Evolutionary conservation across 768 basidiomycete genomes (phyloP).

Genomic region (Rhodotorula diobovata): DNA sequence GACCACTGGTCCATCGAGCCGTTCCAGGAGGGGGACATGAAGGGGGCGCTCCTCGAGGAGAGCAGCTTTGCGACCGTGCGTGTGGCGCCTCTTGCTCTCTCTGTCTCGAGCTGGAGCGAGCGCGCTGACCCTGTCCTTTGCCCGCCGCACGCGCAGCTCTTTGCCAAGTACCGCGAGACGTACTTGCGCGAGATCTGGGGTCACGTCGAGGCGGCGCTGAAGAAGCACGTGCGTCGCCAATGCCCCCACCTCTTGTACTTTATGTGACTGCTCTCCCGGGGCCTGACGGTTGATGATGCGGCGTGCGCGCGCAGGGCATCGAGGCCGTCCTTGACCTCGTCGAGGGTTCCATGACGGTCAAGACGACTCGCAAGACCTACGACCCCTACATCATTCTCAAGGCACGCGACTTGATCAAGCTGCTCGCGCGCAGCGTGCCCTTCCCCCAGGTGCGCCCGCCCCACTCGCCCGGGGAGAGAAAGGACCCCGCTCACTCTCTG

Average conservation of each 20-base stretch:
- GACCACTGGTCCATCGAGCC: slow-evolving; percentile 74
- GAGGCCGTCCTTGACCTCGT: slow-evolving; percentile 89
- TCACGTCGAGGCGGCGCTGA: slow-evolving; percentile 76
- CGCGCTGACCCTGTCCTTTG: neutral
- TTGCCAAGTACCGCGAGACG: slow-evolving; percentile 97
- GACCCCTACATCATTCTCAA: slow-evolving; percentile 96
- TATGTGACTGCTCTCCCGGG: too few relatives aligned
- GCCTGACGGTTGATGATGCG: too few relatives aligned
- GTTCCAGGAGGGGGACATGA: slow-evolving; percentile 65
- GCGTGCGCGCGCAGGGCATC: slow-evolving; percentile 68
- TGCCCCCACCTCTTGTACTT: too few relatives aligned
- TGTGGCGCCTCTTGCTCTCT: neutral
- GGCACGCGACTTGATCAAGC: slow-evolving; percentile 90
- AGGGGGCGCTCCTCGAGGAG: slow-evolving; percentile 83
- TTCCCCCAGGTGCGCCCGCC: slow-evolving; percentile 47
- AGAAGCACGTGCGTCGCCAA: slow-evolving; percentile 67
- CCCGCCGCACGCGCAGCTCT: slow-evolving; percentile 53
- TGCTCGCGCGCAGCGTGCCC: slow-evolving; percentile 86
- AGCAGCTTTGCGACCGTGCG: slow-evolving; percentile 83
- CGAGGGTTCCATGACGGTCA: slow-evolving; percentile 94
- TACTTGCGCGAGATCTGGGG: slow-evolving; percentile 94
- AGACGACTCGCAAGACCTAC: slow-evolving; percentile 92
- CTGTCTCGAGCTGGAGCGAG: neutral
- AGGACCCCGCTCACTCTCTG: neutral
- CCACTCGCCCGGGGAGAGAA: neutral